Percentiles rank a stretch among this genome's conserved stretches.
Conservation (phyloP, 176 grass and related monocot species). For the Triticum turgidum region DNA sequence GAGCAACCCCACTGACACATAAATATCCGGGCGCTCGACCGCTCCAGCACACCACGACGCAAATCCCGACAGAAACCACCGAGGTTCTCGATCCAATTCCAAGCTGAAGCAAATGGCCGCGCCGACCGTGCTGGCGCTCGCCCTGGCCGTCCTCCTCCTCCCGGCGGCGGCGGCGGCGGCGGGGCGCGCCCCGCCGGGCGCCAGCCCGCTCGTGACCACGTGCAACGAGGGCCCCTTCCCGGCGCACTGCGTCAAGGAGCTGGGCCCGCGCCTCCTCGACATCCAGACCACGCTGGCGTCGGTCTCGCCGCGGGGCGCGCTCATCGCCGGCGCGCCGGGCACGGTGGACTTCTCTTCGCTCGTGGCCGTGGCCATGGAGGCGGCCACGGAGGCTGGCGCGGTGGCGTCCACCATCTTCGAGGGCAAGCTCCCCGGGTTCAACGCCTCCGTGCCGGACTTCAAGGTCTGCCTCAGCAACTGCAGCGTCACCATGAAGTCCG, state of each 20-base stretch:
- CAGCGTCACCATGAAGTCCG: slow-evolving; percentile 38
- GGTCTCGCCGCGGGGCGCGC: not conserved
- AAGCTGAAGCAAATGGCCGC: not conserved
- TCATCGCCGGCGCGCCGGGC: slow-evolving; percentile 42
- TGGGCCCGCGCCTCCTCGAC: slow-evolving; percentile 34
- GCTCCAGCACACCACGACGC: not conserved
- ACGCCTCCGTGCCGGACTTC: slow-evolving; percentile 28
- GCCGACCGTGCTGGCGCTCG: not conserved
- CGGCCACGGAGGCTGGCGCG: slow-evolving; percentile 35
- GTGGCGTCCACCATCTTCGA: slow-evolving; percentile 27
- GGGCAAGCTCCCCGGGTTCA: slow-evolving; percentile 49
- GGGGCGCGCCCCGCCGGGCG: slow-evolving; percentile 10
- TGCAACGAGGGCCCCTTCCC: slow-evolving; percentile 20
- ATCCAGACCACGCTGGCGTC: slow-evolving; percentile 39
- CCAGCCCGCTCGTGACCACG: slow-evolving; percentile 22
- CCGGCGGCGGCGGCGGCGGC: not conserved
- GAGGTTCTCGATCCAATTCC: not conserved
- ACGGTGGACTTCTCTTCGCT: slow-evolving; percentile 37
- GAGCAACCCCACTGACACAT: not conserved
- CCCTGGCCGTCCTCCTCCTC: not conserved
- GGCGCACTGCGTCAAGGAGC: slow-evolving; percentile 34
- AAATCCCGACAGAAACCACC: not conserved
- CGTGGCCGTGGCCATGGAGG: slow-evolving; percentile 36
- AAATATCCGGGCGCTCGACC: not conserved
- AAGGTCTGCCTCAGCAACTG: slow-evolving; percentile 39